These are phyloP conservation scores for Triticum dicoccoides DNA, from an alignment of 176 grass and related monocot species.

Conservation along the genomic window DNA sequence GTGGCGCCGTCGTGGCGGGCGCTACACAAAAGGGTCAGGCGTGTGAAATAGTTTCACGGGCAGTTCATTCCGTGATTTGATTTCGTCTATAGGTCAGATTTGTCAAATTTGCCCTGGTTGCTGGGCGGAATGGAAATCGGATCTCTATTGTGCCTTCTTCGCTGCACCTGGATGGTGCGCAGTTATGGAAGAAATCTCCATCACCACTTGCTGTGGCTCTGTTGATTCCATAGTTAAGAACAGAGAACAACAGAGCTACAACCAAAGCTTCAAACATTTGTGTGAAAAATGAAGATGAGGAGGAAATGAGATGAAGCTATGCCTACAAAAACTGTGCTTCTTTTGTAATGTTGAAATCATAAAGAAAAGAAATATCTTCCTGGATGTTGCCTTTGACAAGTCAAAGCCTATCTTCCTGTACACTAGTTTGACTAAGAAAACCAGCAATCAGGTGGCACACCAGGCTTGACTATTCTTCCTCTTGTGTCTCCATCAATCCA, in stretches of 20 bases:
- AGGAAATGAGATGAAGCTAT: not conserved
- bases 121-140: constrained; percentile 33
- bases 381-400: not conserved
- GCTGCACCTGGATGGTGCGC: constrained; percentile 15
- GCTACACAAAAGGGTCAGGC: no score
- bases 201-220: not conserved
- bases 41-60: no score
- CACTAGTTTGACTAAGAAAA: not conserved
- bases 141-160: constrained; percentile 22
- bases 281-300: not conserved
- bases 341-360: not conserved
- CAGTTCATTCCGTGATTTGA: no score
- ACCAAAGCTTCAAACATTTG: not conserved
- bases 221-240: not conserved
- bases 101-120: no score
- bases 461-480: not conserved
- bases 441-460: not conserved
- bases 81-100: no score
- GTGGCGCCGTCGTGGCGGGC: no score
- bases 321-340: not conserved
- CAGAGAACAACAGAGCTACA: constrained; percentile 4
- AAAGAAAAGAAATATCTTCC: not conserved
- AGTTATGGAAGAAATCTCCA: constrained; percentile 27
- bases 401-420: not conserved
- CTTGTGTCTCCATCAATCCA: not conserved